These are phyloP conservation scores for Tricholoma sp. DNA, from an alignment of 768 basidiomycete species.

Conservation along the genomic window DNA sequence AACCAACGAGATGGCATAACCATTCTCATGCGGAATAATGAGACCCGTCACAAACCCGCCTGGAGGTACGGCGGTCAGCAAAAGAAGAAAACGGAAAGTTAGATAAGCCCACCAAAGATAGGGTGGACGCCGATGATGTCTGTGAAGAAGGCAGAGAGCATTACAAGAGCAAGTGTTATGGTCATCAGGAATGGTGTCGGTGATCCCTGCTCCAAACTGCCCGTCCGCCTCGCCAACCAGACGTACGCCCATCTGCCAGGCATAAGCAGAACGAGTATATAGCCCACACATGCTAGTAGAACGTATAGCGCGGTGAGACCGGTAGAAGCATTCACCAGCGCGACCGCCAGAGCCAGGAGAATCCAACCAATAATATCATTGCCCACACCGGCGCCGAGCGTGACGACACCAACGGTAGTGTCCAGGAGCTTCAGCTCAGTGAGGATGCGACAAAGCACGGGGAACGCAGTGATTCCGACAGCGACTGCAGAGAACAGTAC, in stretches of 20 bases:
- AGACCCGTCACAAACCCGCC: conserved; percentile 82
- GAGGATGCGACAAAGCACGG: conserved; percentile 80
- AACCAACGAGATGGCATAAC: conserved; percentile 72
- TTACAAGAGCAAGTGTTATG: conserved; percentile 66
- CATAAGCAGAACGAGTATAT: conserved; percentile 58
- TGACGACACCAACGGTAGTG: conserved; percentile 79
- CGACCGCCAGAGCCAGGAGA: conserved; percentile 77
- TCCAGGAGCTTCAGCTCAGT: conserved; percentile 78
- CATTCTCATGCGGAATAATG: conserved; percentile 78
- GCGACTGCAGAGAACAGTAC: conserved; percentile 83
- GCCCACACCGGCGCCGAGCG: conserved; percentile 78
- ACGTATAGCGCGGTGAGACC: conserved; percentile 80
- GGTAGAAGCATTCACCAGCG: conserved; percentile 71
- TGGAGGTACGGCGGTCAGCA: conserved; percentile 19
- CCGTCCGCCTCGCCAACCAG: conserved; percentile 63
- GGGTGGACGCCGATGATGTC: conserved; percentile 79
- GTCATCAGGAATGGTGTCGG: conserved; percentile 79
- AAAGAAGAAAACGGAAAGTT: not conserved
- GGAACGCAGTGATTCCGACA: conserved; percentile 77
- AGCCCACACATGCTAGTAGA: conserved; percentile 63
- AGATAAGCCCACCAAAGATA: conserved; percentile 46
- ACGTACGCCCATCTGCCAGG: conserved; percentile 59
- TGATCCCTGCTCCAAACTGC: conserved; percentile 65
- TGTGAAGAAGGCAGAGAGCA: conserved; percentile 76
- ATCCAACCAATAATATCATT: conserved; percentile 80